phyloP scores from a whole-genome alignment of 345 rosid species.

The Hypericum perforatum region DNA sequence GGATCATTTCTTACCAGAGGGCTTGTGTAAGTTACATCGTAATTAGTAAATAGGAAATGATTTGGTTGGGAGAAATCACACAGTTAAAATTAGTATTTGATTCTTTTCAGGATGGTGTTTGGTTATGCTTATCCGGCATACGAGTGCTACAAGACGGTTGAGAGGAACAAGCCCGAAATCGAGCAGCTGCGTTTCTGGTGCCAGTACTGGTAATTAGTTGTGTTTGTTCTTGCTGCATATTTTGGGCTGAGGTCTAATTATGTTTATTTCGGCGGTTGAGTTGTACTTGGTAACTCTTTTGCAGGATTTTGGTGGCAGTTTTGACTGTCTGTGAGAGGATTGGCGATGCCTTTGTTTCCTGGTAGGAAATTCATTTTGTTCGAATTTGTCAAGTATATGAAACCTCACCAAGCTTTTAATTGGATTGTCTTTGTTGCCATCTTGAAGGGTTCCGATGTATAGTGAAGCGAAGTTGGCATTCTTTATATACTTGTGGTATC shows the following conservation, averaged over 20 bases:
- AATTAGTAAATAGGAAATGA: neutral
- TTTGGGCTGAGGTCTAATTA: neutral
- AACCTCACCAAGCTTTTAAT: neutral
- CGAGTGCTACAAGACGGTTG: slow-evolving; percentile 56
- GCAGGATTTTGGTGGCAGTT: slow-evolving; percentile 58
- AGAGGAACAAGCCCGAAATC: slow-evolving; percentile 45
- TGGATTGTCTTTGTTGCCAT: slow-evolving; percentile 8
- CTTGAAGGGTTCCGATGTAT: slow-evolving; percentile 74
- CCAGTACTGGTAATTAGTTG: slow-evolving; percentile 38
- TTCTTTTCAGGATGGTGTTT: slow-evolving; percentile 33
- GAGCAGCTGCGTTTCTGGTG: slow-evolving; percentile 63
- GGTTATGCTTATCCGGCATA: slow-evolving; percentile 64
- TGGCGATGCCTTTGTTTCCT: slow-evolving; percentile 55
- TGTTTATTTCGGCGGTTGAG: neutral
- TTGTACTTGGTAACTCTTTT: neutral
- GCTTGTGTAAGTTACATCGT: slow-evolving; percentile 1
- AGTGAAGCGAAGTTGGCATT: slow-evolving; percentile 72
- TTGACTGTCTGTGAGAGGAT: slow-evolving; percentile 53
- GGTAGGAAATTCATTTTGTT: slow-evolving; percentile 25
- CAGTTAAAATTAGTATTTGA: slow-evolving; percentile 1
- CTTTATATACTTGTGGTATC: slow-evolving; percentile 77
- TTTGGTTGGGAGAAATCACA: neutral
- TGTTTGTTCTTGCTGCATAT: neutral
- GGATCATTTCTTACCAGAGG: slow-evolving; percentile 6
- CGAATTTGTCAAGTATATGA: neutral